phyloP scores from a whole-genome alignment of 2,329 filamentous ascomycete species.

The Hymenoscyphus fructigenus region DNA sequence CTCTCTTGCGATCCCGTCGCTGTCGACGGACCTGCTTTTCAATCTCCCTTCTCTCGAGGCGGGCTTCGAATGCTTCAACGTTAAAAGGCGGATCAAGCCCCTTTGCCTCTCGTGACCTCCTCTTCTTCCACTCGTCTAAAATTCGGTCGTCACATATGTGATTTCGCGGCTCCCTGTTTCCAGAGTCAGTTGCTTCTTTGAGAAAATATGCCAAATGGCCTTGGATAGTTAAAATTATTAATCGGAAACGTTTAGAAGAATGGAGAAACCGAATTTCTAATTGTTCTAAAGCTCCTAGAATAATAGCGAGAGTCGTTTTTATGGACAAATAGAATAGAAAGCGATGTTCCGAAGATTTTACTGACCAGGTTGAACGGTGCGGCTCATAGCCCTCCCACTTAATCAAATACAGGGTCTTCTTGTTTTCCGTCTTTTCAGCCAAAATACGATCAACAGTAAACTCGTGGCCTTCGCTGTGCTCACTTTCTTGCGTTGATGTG shows the following conservation, averaged over 20 bases:
- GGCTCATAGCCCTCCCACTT: constrained; percentile 62
- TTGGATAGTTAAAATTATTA: not conserved
- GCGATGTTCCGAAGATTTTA: no score
- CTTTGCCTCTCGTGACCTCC: constrained; percentile 22
- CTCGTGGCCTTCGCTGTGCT: constrained; percentile 31
- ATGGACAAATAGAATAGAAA: no score
- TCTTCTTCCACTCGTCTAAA: constrained; percentile 35
- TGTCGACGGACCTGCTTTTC: constrained; percentile 24
- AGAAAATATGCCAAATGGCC: not conserved
- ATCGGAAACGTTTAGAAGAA: no score
- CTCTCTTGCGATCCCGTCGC: constrained; percentile 26
- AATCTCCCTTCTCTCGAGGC: constrained; percentile 9
- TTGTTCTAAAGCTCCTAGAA: no score
- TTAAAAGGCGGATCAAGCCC: constrained; percentile 28
- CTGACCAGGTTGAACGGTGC: constrained; percentile 46
- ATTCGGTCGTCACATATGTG: constrained; percentile 42
- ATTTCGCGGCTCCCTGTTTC: constrained; percentile 43
- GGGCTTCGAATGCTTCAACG: constrained; percentile 22
- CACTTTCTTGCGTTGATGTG: constrained; percentile 45
- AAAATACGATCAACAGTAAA: constrained; percentile 48
- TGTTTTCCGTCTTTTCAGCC: constrained; percentile 42
- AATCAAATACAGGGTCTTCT: constrained; percentile 54
- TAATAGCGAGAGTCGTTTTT: no score
- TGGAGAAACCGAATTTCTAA: no score
- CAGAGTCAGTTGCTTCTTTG: not conserved